Evolutionary conservation across 73 alveolate genomes (phyloP).

Genomic region (Paramecium bursaria): DNA sequence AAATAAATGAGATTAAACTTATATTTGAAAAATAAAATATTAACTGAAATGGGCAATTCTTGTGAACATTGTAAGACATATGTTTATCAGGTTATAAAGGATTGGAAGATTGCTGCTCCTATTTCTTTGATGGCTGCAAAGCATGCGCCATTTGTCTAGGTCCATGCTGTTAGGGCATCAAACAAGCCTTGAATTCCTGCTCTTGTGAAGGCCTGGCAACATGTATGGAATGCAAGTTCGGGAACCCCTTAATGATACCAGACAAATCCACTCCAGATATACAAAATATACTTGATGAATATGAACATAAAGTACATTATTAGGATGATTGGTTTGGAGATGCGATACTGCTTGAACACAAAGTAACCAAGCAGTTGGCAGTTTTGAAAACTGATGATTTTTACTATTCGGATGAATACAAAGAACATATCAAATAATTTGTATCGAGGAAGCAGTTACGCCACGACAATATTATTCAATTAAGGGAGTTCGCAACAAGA

Average conservation of each 20-base stretch:
- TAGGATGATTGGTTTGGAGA: conserved; percentile 59
- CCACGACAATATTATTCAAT: conserved; percentile 26
- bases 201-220: conserved; percentile 12
- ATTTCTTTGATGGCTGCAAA: conserved; percentile 50
- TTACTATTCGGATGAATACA: conserved; percentile 5
- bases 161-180: conserved; percentile 9
- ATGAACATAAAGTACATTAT: conserved; percentile 23
- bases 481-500: conserved; percentile 14
- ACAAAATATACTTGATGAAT: background rate
- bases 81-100: conserved; percentile 36
- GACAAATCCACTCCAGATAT: conserved; percentile 46
- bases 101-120: conserved; percentile 7
- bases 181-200: background rate
- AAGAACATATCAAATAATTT: conserved; percentile 6
- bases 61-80: conserved; percentile 36
- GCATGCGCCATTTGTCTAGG: conserved; percentile 22
- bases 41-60: conserved; percentile 46
- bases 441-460: background rate
- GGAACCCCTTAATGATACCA: background rate
- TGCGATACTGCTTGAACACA: conserved; percentile 30
- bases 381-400: conserved; percentile 6
- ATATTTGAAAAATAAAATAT: background rate
- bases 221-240: conserved; percentile 27
- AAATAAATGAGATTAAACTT: background rate
- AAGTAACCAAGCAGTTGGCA: background rate